A percentile compares a stretch with the other conserved stretches of the same genome.
Conservation (phyloP, 2,329 filamentous ascomycete genomes). For the Exophiala viscosa region DNA sequence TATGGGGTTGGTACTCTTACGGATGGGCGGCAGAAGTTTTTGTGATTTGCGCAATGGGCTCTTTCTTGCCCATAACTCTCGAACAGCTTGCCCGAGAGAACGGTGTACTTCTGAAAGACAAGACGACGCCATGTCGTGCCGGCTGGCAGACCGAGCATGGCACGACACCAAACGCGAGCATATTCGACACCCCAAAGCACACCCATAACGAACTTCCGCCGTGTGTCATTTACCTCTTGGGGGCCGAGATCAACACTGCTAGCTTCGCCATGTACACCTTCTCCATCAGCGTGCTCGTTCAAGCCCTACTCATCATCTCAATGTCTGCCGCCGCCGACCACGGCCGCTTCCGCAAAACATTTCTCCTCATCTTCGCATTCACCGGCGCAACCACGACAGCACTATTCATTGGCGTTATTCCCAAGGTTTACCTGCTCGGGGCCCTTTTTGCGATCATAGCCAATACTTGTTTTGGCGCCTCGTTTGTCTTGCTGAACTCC, state of each 20-base stretch:
- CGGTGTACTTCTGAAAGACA: conserved; percentile 78
- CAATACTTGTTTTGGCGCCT: conserved; percentile 91
- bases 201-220: conserved; percentile 24
- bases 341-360: conserved; percentile 82
- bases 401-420: conserved; percentile 75
- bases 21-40: conserved; percentile 96
- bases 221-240: conserved; percentile 78
- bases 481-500: conserved; percentile 91
- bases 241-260: conserved; percentile 86
- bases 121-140: conserved; percentile 67
- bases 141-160: conserved; percentile 41
- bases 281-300: conserved; percentile 82
- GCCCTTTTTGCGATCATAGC: conserved; percentile 81
- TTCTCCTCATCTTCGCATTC: conserved; percentile 81
- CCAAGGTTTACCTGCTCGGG: conserved; percentile 73
- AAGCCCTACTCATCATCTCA: conserved; percentile 87
- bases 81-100: conserved; percentile 91
- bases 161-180: conserved; percentile 33
- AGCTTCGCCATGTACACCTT: conserved; percentile 99
- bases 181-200: conserved; percentile 23
- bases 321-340: conserved; percentile 96
- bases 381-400: conserved; percentile 79
- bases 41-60: conserved; percentile 82
- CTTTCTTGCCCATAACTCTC: conserved; percentile 92
- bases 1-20: conserved; percentile 93